Percentiles rank a stretch among this genome's conserved stretches.
Evolutionary conservation across 208 protist genomes (phyloP).

Genomic region (Leishmania tropica): DNA sequence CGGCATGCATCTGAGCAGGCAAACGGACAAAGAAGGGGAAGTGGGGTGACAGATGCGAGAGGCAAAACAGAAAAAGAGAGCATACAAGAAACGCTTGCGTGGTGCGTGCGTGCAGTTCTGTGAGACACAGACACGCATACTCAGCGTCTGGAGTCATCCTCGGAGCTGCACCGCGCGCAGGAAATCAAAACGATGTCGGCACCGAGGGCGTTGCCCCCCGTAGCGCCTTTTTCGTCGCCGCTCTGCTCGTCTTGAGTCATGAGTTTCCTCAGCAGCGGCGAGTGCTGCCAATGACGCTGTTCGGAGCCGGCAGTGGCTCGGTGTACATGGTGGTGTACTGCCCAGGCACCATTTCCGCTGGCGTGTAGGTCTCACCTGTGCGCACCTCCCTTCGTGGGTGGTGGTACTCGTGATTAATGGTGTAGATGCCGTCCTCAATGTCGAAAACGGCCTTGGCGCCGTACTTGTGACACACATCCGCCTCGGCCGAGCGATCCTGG

Average conservation of each 20-base stretch:
- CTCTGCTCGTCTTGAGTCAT: neutral
- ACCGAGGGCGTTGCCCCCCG: neutral
- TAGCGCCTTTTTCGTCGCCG: neutral
- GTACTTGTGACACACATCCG: constrained; percentile 63
- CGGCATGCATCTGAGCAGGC: neutral
- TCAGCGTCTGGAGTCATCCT: neutral
- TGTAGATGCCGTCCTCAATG: constrained; percentile 83
- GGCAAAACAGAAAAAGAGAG: neutral
- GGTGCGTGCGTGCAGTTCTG: neutral
- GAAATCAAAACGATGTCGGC: neutral
- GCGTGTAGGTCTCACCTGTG: constrained; percentile 78
- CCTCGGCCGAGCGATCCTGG: constrained; percentile 58
- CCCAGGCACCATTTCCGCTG: constrained; percentile 79
- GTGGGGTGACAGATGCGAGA: neutral
- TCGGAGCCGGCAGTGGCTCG: constrained; percentile 79
- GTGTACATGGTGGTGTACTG: constrained; percentile 85
- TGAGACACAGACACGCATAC: neutral
- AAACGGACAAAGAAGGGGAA: neutral
- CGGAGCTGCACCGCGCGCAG: no score
- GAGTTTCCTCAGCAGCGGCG: neutral
- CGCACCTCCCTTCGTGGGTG: constrained; percentile 76
- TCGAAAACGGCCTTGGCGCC: constrained; percentile 74
- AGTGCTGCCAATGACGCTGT: constrained; percentile 40
- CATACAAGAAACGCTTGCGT: neutral
- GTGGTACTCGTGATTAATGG: constrained; percentile 82